Evolutionary conservation across 192 early-diverging fungal genomes (phyloP), one percentile per base, ranked within the genome.

Genomic region (Haplosporangium gracile): DNA sequence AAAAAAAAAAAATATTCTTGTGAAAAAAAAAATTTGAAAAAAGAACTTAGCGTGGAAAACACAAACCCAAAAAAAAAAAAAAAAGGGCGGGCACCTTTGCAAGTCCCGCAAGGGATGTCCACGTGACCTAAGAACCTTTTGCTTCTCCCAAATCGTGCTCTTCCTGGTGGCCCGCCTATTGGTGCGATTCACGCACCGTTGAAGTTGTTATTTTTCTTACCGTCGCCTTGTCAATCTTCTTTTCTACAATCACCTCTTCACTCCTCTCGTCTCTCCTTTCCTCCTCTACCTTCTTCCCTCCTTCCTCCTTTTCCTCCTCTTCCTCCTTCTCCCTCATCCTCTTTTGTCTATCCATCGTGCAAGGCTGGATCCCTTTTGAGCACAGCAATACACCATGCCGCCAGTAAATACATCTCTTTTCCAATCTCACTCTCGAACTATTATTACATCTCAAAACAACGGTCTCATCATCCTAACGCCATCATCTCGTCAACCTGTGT

Each of bases 391-490:
- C 39, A 39, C 18, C 65, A 77, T 77, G 76, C 76, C 76, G 13
- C 76, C 76, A 63, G 76, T 77, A 77, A 77, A 26, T 29, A 69
- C 16, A 24, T 24, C 36, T 65, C 34, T 60, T 22, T 53, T 53
- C 16, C 47, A 49, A 9, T 9, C 2, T 26, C n/a, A n/a, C 24
- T 60, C 55, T 60, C n/a, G 20, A 26, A 9, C n/a, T 24, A 13
- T 29, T 32, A 26, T 65, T 11, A 11, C 13, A 65, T 1, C 11
- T 29, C 29, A 20, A 20, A 18, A 51, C 49, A 45, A 10, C 57
- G n/a, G 60, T 65, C 60, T 65, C 60, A 65, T 65, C 60, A 65
- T 65, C 60, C 60, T 65, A 65, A 65, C 29, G 4, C 26, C 60
- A 65, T 65, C 60, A 65, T 65, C 60, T 65, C 16, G 11, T 4